These are phyloP conservation scores for Phytophthora boehmeriae DNA, from an alignment of 352 stramenopile genomes.

Conservation along the genomic window DNA sequence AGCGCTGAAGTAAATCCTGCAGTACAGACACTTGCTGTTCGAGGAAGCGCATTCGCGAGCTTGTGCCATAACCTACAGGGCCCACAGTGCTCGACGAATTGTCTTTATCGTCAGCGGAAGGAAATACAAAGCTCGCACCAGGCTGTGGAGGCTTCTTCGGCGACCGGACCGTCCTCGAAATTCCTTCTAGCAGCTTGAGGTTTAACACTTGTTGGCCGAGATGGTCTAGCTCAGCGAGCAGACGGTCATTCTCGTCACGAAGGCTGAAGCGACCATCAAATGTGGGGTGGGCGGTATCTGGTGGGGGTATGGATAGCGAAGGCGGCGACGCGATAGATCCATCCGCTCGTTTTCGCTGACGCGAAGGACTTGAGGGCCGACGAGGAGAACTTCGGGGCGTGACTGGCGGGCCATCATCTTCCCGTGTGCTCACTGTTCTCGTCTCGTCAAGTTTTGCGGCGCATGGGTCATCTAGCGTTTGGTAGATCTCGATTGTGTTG, in stretches of 20 bases:
- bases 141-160: slow-evolving; percentile 16
- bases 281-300: slow-evolving; percentile 21
- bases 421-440: slow-evolving; percentile 1
- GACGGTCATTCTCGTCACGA: slow-evolving; percentile 55
- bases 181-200: slow-evolving; percentile 39
- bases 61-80: slow-evolving; percentile 31
- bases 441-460: slow-evolving; percentile 26
- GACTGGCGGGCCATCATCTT: slow-evolving; percentile 27
- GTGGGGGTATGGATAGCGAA: neutral
- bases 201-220: slow-evolving; percentile 55
- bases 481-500: slow-evolving; percentile 63
- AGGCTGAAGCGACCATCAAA: slow-evolving; percentile 45
- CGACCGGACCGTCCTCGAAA: slow-evolving; percentile 20
- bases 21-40: slow-evolving; percentile 58
- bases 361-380: slow-evolving; percentile 2
- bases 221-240: slow-evolving; percentile 44
- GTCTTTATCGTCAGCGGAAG: neutral
- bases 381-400: slow-evolving; percentile 25
- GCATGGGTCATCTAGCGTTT: slow-evolving; percentile 58
- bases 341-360: slow-evolving; percentile 32
- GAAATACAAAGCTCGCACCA: slow-evolving; percentile 13
- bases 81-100: slow-evolving; percentile 13
- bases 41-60: slow-evolving; percentile 40
- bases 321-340: slow-evolving; percentile 9
- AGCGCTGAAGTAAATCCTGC: slow-evolving; percentile 55